Evolutionary conservation across 2,329 filamentous ascomycete genomes (phyloP), one percentile per base, ranked within the genome.

Genomic region (Immersiporthe knoxdaviesiana): DNA sequence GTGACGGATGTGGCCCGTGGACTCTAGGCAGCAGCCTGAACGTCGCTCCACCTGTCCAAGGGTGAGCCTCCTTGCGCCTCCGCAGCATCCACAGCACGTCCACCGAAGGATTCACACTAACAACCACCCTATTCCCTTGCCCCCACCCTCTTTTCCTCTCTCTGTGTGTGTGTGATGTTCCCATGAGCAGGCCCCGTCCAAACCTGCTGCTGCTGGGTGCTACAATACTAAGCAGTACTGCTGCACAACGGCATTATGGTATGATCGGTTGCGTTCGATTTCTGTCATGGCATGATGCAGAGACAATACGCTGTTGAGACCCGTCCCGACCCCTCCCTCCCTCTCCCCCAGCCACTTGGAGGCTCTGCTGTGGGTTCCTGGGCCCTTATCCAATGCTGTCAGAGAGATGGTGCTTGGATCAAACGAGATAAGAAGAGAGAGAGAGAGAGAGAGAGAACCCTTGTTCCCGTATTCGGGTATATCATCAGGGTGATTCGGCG

Each of bases 21-120:
- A 63, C 47, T 65, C 54, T 65, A 65, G 63, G 63, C 63, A 65
- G 63, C 63, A 56, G 52, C 52, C 52, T 59, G 63, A 24, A n/a
- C 32, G 37, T 24, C 3, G 21, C 50, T 54, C 44, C 30, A 47
- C 44, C 63, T 54, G 47, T 54, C 30, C 63, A 39, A 39, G 63
- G 63, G 35, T 65, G 37, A 56, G 24, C 35, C 35, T 65, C 63
- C 63, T 65, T 58, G 35, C 52, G 61, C 61, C 61, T 63, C 61
- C 61, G 47, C 61, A 44, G 41, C 39, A 37, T 18, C 56, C 56
- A 21, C 56, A 21, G 56, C 56, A 37, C 27, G 61, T 63, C 41
- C 61, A 63, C 47, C 41, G 61, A 63, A 63, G 61, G 61, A 63
- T 63, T 63, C 61, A 10, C 61, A 27, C 61, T 63, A 63, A 63